Evolutionary conservation across 768 basidiomycete genomes (phyloP), one percentile per base, ranked within the genome.

Genomic region (Lactarius quietus): DNA sequence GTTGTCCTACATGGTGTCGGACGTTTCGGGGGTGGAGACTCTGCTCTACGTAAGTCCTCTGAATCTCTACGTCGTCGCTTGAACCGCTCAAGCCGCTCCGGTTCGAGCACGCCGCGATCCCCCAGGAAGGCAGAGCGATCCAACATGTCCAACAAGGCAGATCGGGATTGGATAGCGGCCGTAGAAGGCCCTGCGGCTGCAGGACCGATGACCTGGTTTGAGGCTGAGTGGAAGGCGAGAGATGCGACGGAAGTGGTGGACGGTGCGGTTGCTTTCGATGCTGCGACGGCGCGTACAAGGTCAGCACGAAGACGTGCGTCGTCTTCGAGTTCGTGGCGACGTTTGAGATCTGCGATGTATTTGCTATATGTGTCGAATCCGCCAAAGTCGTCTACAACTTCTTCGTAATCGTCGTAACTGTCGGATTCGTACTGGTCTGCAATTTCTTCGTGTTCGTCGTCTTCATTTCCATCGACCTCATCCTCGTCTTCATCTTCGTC

Each of bases 91-190:
- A 89, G 76, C 17, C 94, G 82, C 68, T 90, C 92, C 63, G 80
- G 83, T 75, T 96, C 94, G 64, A 95, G 72, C 70, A 88, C 82
- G 2, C 88, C 89, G 33, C 94, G 82, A 70, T 94, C 89, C 1
- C 83, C 79, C 12, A n/a, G 72, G 66, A 90, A 92, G 2, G 65
- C 57, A 15, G 66, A 63, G 41, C 55, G 33, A 4, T 33, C 33
- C 33, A 33, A 33, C 33, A 33, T 8, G 33, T 33, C 8, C 33
- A 33, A 33, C 33, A 33, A 3, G 33, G 8, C 33, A 33, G 33
- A 33, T 33, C 33, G 3, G 33, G 33, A 33, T 8, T 8, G 33
- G n/a, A 8, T 8, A 33, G 33, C 33, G 33, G 33, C 8, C 33
- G 8, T 33, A 31, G 68, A 48, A n/a, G 48, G 48, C 17, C 60